These are phyloP conservation scores for Chalciporus piperatus DNA, from an alignment of 768 basidiomycete species.

Conservation along the genomic window DNA sequence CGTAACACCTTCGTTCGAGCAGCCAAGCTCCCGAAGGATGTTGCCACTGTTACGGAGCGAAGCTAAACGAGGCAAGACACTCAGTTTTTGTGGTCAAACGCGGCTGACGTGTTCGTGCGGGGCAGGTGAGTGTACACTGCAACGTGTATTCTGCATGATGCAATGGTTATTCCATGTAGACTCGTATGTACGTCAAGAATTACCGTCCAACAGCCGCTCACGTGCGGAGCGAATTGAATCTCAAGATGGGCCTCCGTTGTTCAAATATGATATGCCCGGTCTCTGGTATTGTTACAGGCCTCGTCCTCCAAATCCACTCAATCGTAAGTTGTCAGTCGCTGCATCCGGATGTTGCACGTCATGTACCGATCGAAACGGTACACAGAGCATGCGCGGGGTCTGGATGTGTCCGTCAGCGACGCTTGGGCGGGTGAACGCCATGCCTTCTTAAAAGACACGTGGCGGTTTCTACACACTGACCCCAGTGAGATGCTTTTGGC, in stretches of 20 bases:
- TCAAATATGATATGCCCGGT: neutral
- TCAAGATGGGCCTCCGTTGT: neutral
- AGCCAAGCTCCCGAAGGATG: neutral
- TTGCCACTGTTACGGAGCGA: no score
- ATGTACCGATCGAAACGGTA: neutral
- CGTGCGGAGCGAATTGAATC: neutral
- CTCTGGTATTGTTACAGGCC: no score
- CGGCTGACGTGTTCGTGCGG: no score
- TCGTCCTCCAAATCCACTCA: neutral
- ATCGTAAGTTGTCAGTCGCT: neutral
- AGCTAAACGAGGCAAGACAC: no score
- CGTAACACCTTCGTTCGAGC: slow-evolving; percentile 25
- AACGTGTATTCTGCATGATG: no score
- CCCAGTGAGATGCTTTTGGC: no score
- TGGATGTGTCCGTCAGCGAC: no score
- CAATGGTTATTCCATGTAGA: no score
- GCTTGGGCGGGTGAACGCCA: neutral
- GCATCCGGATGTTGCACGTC: neutral
- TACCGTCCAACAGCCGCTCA: no score
- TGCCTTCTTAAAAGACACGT: neutral
- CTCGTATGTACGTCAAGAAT: no score
- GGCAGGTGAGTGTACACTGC: no score
- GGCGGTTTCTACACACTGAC: neutral
- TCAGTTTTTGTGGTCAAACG: no score
- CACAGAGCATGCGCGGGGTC: neutral